Evolutionary conservation across 1,284 basidiomycete genomes (phyloP).

Genomic region (Ceratobasidium sp.): DNA sequence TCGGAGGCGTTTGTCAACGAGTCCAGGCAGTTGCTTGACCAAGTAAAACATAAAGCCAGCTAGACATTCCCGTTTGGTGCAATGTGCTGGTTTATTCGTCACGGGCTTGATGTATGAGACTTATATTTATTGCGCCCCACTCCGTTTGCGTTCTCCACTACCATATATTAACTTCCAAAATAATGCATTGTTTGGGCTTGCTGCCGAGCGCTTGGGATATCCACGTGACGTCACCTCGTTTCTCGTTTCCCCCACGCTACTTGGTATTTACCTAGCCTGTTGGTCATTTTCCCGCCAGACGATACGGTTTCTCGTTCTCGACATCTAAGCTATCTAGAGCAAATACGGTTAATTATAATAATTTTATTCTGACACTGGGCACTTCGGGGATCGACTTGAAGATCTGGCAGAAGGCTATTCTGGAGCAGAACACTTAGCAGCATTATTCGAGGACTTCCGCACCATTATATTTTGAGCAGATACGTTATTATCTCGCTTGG

Average conservation of each 20-base stretch:
- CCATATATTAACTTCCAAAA: background rate
- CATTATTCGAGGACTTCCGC: too few relatives aligned
- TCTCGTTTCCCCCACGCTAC: background rate
- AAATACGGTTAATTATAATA: background rate
- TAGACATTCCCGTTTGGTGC: background rate
- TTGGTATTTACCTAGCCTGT: background rate
- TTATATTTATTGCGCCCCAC: constrained; percentile 4
- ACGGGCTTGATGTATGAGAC: background rate
- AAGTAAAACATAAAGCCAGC: constrained; percentile 21
- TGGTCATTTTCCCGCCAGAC: background rate
- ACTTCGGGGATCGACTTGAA: background rate
- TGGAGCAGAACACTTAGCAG: background rate
- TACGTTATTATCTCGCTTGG: background rate
- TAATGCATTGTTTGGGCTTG: constrained; percentile 9
- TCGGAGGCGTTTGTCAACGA: constrained; percentile 68
- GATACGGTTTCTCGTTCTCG: background rate
- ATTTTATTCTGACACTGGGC: background rate
- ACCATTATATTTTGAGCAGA: too few relatives aligned
- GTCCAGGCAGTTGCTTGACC: constrained; percentile 55
- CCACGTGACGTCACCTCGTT: constrained; percentile 30
- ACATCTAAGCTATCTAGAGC: background rate
- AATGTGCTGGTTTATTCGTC: background rate
- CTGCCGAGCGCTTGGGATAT: background rate
- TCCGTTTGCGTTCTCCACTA: background rate
- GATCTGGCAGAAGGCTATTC: background rate